A percentile compares a stretch with the other conserved stretches of the same genome.
Evolutionary conservation across 495 filamentous ascomycete species (phyloP).

Genomic region (Podospora comata): DNA sequence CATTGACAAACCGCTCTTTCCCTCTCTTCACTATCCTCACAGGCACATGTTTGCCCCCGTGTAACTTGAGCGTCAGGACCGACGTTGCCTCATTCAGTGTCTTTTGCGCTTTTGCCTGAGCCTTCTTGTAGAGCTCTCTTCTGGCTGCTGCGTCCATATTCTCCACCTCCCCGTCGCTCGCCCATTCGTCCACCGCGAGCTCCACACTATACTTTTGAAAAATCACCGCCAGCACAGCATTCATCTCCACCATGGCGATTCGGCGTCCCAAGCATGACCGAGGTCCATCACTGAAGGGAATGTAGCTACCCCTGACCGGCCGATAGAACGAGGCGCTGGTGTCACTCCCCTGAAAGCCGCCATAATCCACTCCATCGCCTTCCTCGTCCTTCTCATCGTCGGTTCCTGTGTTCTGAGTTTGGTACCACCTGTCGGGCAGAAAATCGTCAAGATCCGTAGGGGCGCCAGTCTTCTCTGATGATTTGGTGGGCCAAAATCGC

Average conservation of each 20-base stretch:
- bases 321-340: slow-evolving; percentile 54
- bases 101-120: slow-evolving; percentile 46
- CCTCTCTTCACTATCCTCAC: slow-evolving; percentile 62
- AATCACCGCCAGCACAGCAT: slow-evolving; percentile 63
- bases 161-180: slow-evolving; percentile 58
- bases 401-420: slow-evolving; percentile 18
- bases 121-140: slow-evolving; percentile 51
- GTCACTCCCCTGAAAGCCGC: slow-evolving; percentile 53
- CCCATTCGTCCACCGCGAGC: slow-evolving; percentile 60
- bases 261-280: slow-evolving; percentile 65
- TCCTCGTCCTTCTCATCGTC: slow-evolving; percentile 15
- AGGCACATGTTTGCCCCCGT: slow-evolving; percentile 51
- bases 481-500: slow-evolving; percentile 56
- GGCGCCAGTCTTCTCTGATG: slow-evolving; percentile 36
- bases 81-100: slow-evolving; percentile 48
- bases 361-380: slow-evolving; percentile 48
- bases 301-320: slow-evolving; percentile 60
- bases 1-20: slow-evolving; percentile 55
- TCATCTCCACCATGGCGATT: slow-evolving; percentile 75
- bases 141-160: slow-evolving; percentile 49
- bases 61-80: slow-evolving; percentile 63
- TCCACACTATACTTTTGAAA: slow-evolving; percentile 64
- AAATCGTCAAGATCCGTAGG: slow-evolving; percentile 46
- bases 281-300: slow-evolving; percentile 71
- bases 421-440: slow-evolving; percentile 48